phyloP scores from a whole-genome alignment of 164 flowering plant genomes.

The Protea cynaroides region DNA sequence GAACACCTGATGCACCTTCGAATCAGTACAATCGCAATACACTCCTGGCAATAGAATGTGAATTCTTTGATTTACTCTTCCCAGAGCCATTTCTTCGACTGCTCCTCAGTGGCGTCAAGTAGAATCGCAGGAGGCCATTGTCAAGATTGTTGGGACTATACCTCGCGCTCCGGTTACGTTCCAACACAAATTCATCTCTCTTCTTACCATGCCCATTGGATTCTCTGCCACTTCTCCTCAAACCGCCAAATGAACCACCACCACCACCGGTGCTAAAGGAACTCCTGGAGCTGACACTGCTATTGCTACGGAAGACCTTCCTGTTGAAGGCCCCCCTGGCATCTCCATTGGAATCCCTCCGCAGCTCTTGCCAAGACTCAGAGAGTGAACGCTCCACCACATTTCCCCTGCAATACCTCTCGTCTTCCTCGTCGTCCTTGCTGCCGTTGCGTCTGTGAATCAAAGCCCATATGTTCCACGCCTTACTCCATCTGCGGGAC shows the following conservation, averaged over 20 bases:
- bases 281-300: slow-evolving; percentile 74
- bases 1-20: slow-evolving; percentile 24
- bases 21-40: slow-evolving; percentile 65
- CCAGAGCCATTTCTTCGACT: slow-evolving; percentile 57
- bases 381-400: slow-evolving; percentile 84
- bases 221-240: slow-evolving; percentile 32
- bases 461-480: slow-evolving; percentile 84
- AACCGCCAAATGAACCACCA: slow-evolving; percentile 26
- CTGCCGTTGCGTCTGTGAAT: slow-evolving; percentile 49
- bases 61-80: slow-evolving; percentile 43
- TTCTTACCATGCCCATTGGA: slow-evolving; percentile 30
- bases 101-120: slow-evolving; percentile 76
- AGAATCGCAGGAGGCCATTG: slow-evolving; percentile 66
- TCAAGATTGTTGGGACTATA: slow-evolving; percentile 54
- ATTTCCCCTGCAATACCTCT: slow-evolving; percentile 47
- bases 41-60: slow-evolving; percentile 78
- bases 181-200: slow-evolving; percentile 50
- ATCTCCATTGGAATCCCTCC: slow-evolving; percentile 46
- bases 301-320: slow-evolving; percentile 57
- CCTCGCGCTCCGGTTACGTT: slow-evolving; percentile 48
- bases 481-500: slow-evolving; percentile 71
- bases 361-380: slow-evolving; percentile 77
- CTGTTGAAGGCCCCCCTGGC: slow-evolving; percentile 31
- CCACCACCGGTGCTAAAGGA: slow-evolving; percentile 23
- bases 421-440: slow-evolving; percentile 60